A percentile compares a stretch with the other conserved stretches of the same genome.
Evolutionary conservation across 2,329 filamentous ascomycete species (phyloP).

Genomic region (Chaetomium sp.): DNA sequence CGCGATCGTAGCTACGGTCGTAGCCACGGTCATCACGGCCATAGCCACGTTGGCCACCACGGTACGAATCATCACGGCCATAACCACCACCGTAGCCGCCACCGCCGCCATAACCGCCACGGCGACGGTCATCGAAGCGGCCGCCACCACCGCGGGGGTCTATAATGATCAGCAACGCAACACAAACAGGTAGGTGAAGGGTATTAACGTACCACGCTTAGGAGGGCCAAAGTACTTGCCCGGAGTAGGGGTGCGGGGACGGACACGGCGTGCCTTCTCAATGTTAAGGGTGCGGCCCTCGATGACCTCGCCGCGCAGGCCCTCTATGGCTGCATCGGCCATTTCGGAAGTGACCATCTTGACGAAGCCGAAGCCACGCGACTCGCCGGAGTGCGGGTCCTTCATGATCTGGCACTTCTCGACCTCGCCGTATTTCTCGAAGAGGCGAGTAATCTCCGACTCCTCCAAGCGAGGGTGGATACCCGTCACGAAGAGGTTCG

Average conservation of each 20-base stretch:
- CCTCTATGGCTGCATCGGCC: conserved; percentile 95
- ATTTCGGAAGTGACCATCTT: conserved; percentile 97
- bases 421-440: conserved; percentile 98
- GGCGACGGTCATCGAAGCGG: conserved; percentile 66
- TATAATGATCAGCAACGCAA: conserved; percentile 45
- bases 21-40: conserved; percentile 45
- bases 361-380: conserved; percentile 97
- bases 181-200: conserved; percentile 36
- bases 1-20: conserved; percentile 55
- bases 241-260: conserved; percentile 92
- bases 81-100: conserved; percentile 42
- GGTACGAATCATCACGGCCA: conserved; percentile 60
- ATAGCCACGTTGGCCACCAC: conserved; percentile 44
- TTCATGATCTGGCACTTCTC: conserved; percentile 99
- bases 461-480: conserved; percentile 93
- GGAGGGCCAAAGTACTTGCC: conserved; percentile 99
- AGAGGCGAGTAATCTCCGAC: conserved; percentile 87
- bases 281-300: conserved; percentile 97
- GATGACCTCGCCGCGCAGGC: conserved; percentile 89
- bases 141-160: conserved; percentile 48
- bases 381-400: conserved; percentile 97
- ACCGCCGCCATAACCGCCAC: conserved; percentile 56
- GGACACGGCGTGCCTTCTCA: conserved; percentile 94
- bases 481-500: conserved; percentile 97
- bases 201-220: conserved; percentile 78